These are phyloP conservation scores for Calamus simplicifolius DNA, from an alignment of 176 grass and related monocot species.

Conservation along the genomic window DNA sequence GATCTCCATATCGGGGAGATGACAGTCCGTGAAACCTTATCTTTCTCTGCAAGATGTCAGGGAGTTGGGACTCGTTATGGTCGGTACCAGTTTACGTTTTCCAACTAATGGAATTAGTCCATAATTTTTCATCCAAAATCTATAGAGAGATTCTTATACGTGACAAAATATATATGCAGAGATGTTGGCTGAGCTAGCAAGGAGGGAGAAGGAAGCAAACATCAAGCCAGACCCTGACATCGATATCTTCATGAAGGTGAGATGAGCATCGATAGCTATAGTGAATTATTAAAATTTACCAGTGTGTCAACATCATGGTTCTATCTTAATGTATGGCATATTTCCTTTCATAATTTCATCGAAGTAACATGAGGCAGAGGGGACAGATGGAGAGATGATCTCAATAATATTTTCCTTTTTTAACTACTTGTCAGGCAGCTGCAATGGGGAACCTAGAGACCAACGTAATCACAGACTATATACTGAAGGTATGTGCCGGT, in stretches of 20 bases:
- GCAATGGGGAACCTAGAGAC: constrained; percentile 63
- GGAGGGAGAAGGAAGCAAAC: constrained; percentile 72
- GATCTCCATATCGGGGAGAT: constrained; percentile 68
- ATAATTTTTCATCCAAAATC: too few relatives aligned
- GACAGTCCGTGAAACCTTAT: constrained; percentile 61
- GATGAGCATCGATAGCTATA: neutral
- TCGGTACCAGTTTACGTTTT: constrained; percentile 1
- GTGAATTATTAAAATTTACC: too few relatives aligned
- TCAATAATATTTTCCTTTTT: too few relatives aligned
- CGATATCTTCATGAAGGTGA: constrained; percentile 81
- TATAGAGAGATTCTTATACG: too few relatives aligned
- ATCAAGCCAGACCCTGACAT: constrained; percentile 70
- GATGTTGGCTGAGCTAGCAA: constrained; percentile 50
- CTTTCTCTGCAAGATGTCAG: constrained; percentile 74
- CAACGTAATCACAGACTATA: constrained; percentile 68
- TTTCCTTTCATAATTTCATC: too few relatives aligned
- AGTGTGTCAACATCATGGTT: too few relatives aligned
- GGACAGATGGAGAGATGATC: too few relatives aligned
- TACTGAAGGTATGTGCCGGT: constrained; percentile 47
- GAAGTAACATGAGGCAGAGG: too few relatives aligned
- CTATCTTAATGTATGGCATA: too few relatives aligned
- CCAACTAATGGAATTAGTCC: too few relatives aligned
- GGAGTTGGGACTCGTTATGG: constrained; percentile 50
- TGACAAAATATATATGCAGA: constrained; percentile 30
- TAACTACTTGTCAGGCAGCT: constrained; percentile 33